phyloP scores from a whole-genome alignment of 2,329 filamentous ascomycete genomes.

The Curvularia hawaiiensis region DNA sequence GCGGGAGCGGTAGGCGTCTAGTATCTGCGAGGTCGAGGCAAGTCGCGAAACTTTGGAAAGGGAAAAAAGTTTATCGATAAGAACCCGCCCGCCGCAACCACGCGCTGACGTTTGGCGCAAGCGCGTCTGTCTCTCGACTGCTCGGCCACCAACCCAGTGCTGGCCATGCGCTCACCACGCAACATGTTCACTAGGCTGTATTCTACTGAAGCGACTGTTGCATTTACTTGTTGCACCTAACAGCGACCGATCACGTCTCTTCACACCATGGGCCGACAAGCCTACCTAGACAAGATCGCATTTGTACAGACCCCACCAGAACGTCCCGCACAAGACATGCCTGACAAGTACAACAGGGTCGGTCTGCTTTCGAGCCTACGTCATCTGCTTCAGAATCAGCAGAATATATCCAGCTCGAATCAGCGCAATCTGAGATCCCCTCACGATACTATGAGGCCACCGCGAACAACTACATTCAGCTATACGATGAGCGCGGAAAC shows the following conservation, averaged over 20 bases:
- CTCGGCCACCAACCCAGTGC: neutral
- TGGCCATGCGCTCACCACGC: neutral
- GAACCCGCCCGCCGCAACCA: slow-evolving; percentile 4
- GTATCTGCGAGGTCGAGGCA: slow-evolving; percentile 3
- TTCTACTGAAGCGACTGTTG: neutral
- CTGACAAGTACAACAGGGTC: slow-evolving; percentile 42
- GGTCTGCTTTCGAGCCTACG: slow-evolving; percentile 49
- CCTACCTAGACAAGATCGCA: slow-evolving; percentile 46
- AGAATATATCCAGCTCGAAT: slow-evolving; percentile 37
- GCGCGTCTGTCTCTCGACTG: slow-evolving; percentile 17
- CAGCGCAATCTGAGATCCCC: slow-evolving; percentile 32
- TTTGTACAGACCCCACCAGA: slow-evolving; percentile 33
- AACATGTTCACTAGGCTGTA: neutral
- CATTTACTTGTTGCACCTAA: neutral
- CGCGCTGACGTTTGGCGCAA: slow-evolving; percentile 22
- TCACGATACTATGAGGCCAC: slow-evolving; percentile 28
- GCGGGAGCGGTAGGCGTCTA: neutral
- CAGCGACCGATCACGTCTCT: neutral
- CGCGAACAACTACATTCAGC: slow-evolving; percentile 42
- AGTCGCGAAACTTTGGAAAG: slow-evolving; percentile 30
- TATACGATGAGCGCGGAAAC: slow-evolving; percentile 53
- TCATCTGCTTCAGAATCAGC: slow-evolving; percentile 26
- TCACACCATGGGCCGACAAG: slow-evolving; percentile 43
- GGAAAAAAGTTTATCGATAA: slow-evolving; percentile 47
- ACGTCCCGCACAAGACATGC: slow-evolving; percentile 3